Percentiles rank a stretch among this genome's conserved stretches.
Evolutionary conservation across 1,139 yeast species (phyloP).

Genomic region (Suhomyces wounanorum): DNA sequence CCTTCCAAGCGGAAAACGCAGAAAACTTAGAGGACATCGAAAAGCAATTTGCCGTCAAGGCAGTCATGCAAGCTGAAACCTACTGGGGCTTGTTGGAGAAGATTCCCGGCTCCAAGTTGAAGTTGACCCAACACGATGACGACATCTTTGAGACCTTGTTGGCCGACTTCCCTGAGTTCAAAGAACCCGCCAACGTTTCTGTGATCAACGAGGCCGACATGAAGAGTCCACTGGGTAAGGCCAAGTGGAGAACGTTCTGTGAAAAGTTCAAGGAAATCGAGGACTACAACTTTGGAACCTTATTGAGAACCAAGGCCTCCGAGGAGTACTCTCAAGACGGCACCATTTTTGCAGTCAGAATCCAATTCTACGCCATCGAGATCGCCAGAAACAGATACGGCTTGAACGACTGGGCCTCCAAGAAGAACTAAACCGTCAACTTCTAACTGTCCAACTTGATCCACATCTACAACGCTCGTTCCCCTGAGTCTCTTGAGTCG

Average conservation of each 20-base stretch:
- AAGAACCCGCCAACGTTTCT: constrained; percentile 55
- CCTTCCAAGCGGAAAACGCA: constrained; percentile 55
- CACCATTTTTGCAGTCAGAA: constrained; percentile 87
- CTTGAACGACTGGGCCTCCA: constrained; percentile 84
- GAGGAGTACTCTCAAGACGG: constrained; percentile 82
- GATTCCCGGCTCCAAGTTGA: constrained; percentile 76
- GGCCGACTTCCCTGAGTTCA: constrained; percentile 83
- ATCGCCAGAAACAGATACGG: constrained; percentile 90
- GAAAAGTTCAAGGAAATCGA: constrained; percentile 80
- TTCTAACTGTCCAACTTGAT: background rate
- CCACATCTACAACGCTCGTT: background rate
- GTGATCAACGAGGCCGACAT: constrained; percentile 73
- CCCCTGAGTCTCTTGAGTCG: background rate
- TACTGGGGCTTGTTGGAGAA: constrained; percentile 82
- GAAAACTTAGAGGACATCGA: constrained; percentile 74
- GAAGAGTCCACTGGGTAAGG: constrained; percentile 80
- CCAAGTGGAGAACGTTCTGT: constrained; percentile 88
- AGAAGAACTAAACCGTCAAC: constrained; percentile 17
- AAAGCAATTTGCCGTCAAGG: constrained; percentile 96
- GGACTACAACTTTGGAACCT: constrained; percentile 94
- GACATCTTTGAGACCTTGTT: constrained; percentile 72
- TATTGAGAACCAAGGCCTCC: constrained; percentile 68
- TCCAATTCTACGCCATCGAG: constrained; percentile 94
- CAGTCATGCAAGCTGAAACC: constrained; percentile 92
- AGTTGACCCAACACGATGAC: constrained; percentile 78